These are phyloP conservation scores for Aspergillus costaricaensis DNA, from an alignment of 2,329 filamentous ascomycete genomes.

Conservation along the genomic window DNA sequence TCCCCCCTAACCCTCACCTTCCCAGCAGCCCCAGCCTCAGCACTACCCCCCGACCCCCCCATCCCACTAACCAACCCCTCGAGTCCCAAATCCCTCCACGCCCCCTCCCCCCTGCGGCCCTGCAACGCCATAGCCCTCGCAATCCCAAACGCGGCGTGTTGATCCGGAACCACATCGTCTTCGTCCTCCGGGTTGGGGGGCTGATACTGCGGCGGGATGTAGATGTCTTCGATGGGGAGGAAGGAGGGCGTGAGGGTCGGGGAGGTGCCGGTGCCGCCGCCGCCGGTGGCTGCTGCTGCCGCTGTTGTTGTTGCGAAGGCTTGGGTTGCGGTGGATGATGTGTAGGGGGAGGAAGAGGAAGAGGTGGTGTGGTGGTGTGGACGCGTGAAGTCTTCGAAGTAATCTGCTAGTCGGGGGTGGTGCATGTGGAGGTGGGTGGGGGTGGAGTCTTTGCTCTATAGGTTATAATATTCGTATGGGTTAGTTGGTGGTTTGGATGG, in stretches of 20 bases:
- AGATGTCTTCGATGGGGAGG: slow-evolving; percentile 61
- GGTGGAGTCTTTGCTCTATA: slow-evolving; percentile 52
- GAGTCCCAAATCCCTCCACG: slow-evolving; percentile 58
- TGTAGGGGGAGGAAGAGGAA: slow-evolving; percentile 11
- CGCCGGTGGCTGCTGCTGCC: slow-evolving; percentile 17
- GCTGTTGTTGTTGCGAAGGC: slow-evolving; percentile 28
- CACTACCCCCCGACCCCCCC: slow-evolving; percentile 18
- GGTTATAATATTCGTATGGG: too few relatives aligned
- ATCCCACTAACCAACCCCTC: slow-evolving; percentile 25
- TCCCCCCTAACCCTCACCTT: slow-evolving; percentile 29
- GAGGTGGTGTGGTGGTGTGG: slow-evolving; percentile 36
- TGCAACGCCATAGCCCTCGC: slow-evolving; percentile 55
- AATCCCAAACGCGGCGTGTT: slow-evolving; percentile 68
- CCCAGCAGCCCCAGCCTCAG: slow-evolving; percentile 14
- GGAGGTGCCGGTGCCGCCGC: slow-evolving; percentile 16
- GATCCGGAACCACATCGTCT: slow-evolving; percentile 67
- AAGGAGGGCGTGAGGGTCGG: slow-evolving; percentile 42
- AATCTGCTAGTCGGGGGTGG: slow-evolving; percentile 50
- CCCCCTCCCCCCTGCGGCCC: slow-evolving; percentile 53
- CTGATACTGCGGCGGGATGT: slow-evolving; percentile 61
- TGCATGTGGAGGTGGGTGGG: slow-evolving; percentile 52
- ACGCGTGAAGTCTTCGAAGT: slow-evolving; percentile 54
- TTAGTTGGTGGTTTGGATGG: too few relatives aligned
- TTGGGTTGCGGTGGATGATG: slow-evolving; percentile 14
- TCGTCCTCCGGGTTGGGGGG: slow-evolving; percentile 68